Evolutionary conservation across 768 basidiomycete genomes (phyloP), one percentile per base, ranked within the genome.

Genomic region (Boletus vinaceobasis): DNA sequence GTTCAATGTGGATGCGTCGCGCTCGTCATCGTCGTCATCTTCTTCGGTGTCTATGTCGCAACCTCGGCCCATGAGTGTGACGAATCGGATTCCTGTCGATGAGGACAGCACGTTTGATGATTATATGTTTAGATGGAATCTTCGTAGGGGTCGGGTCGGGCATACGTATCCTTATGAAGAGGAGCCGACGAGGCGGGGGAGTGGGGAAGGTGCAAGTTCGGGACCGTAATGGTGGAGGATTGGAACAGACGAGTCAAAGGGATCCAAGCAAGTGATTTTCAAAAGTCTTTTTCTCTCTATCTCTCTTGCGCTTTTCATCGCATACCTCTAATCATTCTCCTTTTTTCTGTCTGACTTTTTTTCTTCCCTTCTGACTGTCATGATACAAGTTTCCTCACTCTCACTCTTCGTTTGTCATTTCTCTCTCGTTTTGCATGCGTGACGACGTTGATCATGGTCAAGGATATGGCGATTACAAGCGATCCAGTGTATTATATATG

Each of bases 81-180:
- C 52, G 48, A 55, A 44, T 15, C 65, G 66, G 19, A 37, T 68
- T 43, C 65, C 63, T 0, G 43, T 64, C 8, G 58, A 66, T 0
- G 65, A 67, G 32, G 65, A 65, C 7, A 35, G 40, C 10, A 7
- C 38, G 42, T 57, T 60, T 19, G 65, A 66, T 2, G 65, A 65
- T 0, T 46, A 37, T 23, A 35, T 52, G 48, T 58, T 61, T 55
- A 56, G 59, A 15, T 65, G 64, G 64, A 17, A 31, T 8, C 3
- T 37, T 14, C 52, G 44, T 0, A 23, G 56, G 5, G 26, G 48
- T 13, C 42, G 48, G 11, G 5, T 27, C 3, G 57, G 37, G 6
- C 48, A 31, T 6, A 1, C 17, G 23, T 48, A 46, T 46, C 33
- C 57, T 10, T 45, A 40, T 32, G 56, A 36, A 13, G 59, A 40